Evolutionary conservation across 768 basidiomycete species (phyloP).

Genomic region (Tylopilus plumbeoviolaceoides): DNA sequence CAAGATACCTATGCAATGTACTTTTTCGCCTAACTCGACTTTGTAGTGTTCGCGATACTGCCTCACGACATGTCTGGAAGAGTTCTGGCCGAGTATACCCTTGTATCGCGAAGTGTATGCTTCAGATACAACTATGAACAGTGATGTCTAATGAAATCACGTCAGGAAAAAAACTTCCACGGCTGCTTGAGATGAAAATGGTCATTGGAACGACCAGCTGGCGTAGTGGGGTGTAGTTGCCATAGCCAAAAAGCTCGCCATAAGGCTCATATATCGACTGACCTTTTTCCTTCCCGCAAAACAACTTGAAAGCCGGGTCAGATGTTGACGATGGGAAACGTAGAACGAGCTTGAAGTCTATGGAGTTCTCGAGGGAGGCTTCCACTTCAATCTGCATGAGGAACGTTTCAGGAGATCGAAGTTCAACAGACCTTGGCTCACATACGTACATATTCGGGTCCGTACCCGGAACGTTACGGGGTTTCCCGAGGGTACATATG

Average conservation of each 20-base stretch:
- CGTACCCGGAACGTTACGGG: slow-evolving; percentile 73
- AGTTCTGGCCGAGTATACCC: slow-evolving; percentile 42
- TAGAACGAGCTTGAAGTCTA: slow-evolving; percentile 95
- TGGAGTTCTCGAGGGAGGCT: slow-evolving; percentile 97
- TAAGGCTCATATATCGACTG: slow-evolving; percentile 70
- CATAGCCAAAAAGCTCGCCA: slow-evolving; percentile 81
- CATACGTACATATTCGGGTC: slow-evolving; percentile 90
- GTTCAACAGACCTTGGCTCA: slow-evolving; percentile 34
- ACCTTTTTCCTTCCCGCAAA: slow-evolving; percentile 60
- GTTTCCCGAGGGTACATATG: slow-evolving; percentile 90
- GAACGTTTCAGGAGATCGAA: slow-evolving; percentile 3
- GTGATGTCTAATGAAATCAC: no score
- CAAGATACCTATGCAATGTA: not conserved
- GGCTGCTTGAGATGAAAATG: slow-evolving; percentile 62
- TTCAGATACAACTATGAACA: slow-evolving; percentile 55
- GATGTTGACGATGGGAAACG: slow-evolving; percentile 72
- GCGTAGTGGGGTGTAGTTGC: slow-evolving; percentile 54
- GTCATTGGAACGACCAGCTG: slow-evolving; percentile 75
- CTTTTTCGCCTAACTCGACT: slow-evolving; percentile 13
- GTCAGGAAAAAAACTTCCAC: not conserved
- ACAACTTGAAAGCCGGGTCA: slow-evolving; percentile 60
- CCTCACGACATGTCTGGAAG: slow-evolving; percentile 43
- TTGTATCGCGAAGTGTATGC: slow-evolving; percentile 66
- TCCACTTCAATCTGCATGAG: slow-evolving; percentile 86
- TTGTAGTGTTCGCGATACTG: slow-evolving; percentile 36